Base-by-base conservation (phyloP, 2,329 filamentous ascomycete species). In the Ambrosiella beaveri region DNA sequence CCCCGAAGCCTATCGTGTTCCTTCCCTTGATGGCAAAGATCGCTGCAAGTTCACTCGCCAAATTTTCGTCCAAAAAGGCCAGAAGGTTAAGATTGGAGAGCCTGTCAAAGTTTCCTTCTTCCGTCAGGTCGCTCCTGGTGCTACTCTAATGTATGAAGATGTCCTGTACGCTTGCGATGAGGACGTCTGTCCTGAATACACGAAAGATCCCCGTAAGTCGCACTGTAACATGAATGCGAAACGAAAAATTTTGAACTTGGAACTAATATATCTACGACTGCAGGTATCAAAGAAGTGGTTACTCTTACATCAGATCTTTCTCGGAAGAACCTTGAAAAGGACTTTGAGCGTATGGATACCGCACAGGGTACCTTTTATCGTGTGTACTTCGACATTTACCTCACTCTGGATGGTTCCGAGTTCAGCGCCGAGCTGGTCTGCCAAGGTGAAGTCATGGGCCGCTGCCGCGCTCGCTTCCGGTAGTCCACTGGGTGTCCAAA, bases 41-140 rank as follows among this genome's bases (percentile, higher is more conserved):
- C 82, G 93, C 61, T 98, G 93, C 84, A 97, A 97, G 74, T 97
- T 97, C 69, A 97, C 93, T 1, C 78, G 93, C 57, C 93, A 98
- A 69, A 97, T 98, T 59, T 98, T 97, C 65, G 91, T 98, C 63
- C 93, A 96, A 67, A 97, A 96, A 74, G 93, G 93, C 13, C 93
- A 98, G 71, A 86, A 94, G 70, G 90, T 98, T 72, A 97, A 97
- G 83, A 97, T 95, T 70, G 93, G 93, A 65, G 93, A 98, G 73
- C 91, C 93, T 1, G 91, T 97, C 73, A 97, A 97, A 77, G 93
- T 97, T 50, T 95, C 88, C 8, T 97, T 97, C 73, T 97, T 98
- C 82, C 79, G 93, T 70, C 93, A 97, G 70, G 93, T 98, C 57
- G 93, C 93, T 5, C 93, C 93, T 0, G 93, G 93, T 54, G 93